Base-by-base conservation (phyloP, 805 yeast species). In the Candida coleopterorum region DNA sequence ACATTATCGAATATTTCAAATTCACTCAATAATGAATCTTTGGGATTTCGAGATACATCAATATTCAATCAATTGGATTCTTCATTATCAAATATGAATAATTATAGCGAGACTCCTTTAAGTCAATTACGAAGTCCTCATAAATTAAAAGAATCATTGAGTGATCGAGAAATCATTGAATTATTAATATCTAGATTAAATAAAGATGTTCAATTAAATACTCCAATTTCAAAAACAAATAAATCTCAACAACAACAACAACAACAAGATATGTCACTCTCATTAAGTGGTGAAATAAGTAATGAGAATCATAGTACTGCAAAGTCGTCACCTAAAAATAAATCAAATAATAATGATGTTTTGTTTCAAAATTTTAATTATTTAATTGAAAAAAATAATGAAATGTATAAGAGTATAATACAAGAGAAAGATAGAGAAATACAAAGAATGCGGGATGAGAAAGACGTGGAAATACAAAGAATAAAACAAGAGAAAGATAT, bases 271-370 rank as follows among this genome's bases (percentile, higher is more conserved):
- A 25, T 12, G 11, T 7, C 28, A 15, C 6, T 6, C 5, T 17
- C 28, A 25, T 7, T 15, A n/a, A 25, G 17, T 25, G 4, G 6
- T 25, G 28, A 25, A 15, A 25, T 25, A 5, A 27, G 18, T 27
- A 7, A 15, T 14, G 30, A 28, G 17, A 16, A 28, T n/a, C 30
- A 28, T 17, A 28, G 30, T 18, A 28, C 30, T 16, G 30, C 30
- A 11, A 22, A 21, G 12, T 16, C 21, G 4, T 17, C 30, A 17
- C 25, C 28, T 15, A 15, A 6, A 4, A 9, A 6, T 25, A 16
- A 25, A 25, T 4, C 5, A 32, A 23, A 11, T 14, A 23, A 23
- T 14, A 18, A 32, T 14, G 23, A 18, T 23, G 15, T 23, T 17
- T 32, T 32, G 18, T 15, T 17, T n/a, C 22, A 25, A 23, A 14